These are phyloP conservation scores for Cryptococcus sp. DNA, from an alignment of 1,284 basidiomycete genomes.

Conservation along the genomic window DNA sequence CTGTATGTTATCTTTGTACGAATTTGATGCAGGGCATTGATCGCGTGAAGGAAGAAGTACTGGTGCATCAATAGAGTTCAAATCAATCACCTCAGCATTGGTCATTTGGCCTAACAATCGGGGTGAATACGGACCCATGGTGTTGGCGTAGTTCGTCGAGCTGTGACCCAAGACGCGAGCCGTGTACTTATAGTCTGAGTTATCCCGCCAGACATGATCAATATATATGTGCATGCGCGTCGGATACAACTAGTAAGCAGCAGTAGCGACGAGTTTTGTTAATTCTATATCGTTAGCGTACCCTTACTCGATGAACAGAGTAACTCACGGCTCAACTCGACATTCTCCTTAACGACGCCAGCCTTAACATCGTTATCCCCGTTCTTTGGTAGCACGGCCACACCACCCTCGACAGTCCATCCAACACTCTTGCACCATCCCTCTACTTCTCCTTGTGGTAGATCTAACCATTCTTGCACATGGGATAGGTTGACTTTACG, in stretches of 20 bases:
- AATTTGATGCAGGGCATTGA: too few relatives aligned
- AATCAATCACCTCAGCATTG: too few relatives aligned
- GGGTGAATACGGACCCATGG: too few relatives aligned
- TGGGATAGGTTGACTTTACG: conserved; percentile 25
- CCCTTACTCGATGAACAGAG: background rate
- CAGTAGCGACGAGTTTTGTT: conserved; percentile 67
- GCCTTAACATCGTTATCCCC: conserved; percentile 94
- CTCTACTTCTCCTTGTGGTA: conserved; percentile 54
- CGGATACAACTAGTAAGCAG: conserved; percentile 32
- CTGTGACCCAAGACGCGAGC: too few relatives aligned
- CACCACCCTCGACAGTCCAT: conserved; percentile 67
- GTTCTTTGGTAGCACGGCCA: conserved; percentile 72
- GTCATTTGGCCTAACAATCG: too few relatives aligned
- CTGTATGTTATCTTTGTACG: too few relatives aligned
- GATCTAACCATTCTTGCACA: conserved; percentile 42
- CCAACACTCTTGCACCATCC: conserved; percentile 62
- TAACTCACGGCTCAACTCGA: conserved; percentile 77
- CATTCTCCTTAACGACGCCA: conserved; percentile 85
- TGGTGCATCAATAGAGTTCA: too few relatives aligned
- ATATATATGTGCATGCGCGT: too few relatives aligned
- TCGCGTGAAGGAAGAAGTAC: too few relatives aligned
- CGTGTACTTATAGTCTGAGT: too few relatives aligned
- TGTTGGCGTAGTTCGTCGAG: too few relatives aligned
- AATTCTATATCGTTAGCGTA: conserved; percentile 58
- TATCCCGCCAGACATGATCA: too few relatives aligned